Percentiles rank a stretch among this genome's conserved stretches.
These are phyloP conservation scores for Chenopodium formosanum DNA, from an alignment of 148 eudicot species.

Conservation along the genomic window DNA sequence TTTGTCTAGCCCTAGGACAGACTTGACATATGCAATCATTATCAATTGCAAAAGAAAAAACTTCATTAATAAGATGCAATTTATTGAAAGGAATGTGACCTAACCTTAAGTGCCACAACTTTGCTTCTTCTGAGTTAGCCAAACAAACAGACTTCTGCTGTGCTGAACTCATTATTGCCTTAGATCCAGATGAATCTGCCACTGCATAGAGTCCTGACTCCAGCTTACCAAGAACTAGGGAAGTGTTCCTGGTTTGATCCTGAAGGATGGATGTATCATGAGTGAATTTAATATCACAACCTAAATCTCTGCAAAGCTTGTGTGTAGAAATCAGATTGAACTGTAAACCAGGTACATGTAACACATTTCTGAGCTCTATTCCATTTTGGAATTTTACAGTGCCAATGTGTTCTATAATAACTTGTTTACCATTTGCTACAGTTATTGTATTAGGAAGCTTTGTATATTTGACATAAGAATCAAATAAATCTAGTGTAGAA, in stretches of 20 bases:
- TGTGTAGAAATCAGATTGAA: too few species aligned
- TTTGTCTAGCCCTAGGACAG: neutral
- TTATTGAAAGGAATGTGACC: neutral
- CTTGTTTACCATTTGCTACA: neutral
- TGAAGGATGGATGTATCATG: too few species aligned
- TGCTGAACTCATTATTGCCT: neutral
- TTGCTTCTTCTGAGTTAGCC: neutral
- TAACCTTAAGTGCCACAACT: neutral
- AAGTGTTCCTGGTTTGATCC: neutral
- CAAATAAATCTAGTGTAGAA: neutral
- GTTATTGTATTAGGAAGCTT: too few species aligned
- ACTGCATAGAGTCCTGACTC: neutral
- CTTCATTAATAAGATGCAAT: too few species aligned
- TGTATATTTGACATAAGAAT: neutral
- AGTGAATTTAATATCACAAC: too few species aligned
- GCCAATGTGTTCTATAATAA: neutral
- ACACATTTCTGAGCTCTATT: neutral
- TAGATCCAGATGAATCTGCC: too few species aligned
- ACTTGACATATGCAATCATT: neutral
- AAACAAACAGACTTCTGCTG: neutral
- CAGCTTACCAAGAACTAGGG: neutral
- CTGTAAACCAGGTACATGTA: neutral
- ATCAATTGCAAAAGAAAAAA: too few species aligned
- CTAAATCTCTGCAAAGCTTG: too few species aligned
- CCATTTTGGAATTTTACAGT: neutral